Conservation (phyloP, 169 alveolate species). For the Theileria annulata region DNA sequence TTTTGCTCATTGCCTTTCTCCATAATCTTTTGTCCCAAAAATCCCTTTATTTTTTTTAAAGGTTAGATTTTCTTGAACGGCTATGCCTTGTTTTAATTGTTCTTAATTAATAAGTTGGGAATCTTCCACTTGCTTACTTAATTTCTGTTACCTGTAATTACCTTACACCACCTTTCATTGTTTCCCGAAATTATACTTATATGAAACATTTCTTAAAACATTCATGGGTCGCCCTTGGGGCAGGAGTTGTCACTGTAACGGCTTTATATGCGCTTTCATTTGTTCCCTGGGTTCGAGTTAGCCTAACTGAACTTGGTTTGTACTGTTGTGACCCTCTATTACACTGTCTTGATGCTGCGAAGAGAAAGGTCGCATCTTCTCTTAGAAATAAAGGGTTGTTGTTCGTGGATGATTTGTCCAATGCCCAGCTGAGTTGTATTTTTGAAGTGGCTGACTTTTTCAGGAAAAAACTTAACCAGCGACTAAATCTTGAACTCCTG, state of each 20-base stretch:
- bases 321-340: slow-evolving; percentile 26
- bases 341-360: slow-evolving; percentile 36
- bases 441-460: slow-evolving; percentile 55
- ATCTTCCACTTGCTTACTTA: no score
- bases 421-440: slow-evolving; percentile 41
- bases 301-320: slow-evolving; percentile 32
- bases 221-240: slow-evolving; percentile 40
- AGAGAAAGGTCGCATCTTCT: slow-evolving; percentile 49
- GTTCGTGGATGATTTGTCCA: slow-evolving; percentile 51
- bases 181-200: no score
- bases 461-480: slow-evolving; percentile 37
- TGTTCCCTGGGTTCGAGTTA: slow-evolving; percentile 21
- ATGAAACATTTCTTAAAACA: not conserved
- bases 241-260: slow-evolving; percentile 46
- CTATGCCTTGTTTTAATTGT: no score
- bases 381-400: slow-evolving; percentile 12
- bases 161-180: no score
- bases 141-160: no score
- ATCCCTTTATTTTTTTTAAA: no score
- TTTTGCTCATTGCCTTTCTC: no score
- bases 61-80: no score
- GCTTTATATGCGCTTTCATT: slow-evolving; percentile 28
- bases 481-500: slow-evolving; percentile 22
- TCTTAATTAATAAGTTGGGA: no score
- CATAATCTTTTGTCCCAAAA: no score